Evolutionary conservation across 768 basidiomycete species (phyloP).

Genomic region (Tylopilus sp.): DNA sequence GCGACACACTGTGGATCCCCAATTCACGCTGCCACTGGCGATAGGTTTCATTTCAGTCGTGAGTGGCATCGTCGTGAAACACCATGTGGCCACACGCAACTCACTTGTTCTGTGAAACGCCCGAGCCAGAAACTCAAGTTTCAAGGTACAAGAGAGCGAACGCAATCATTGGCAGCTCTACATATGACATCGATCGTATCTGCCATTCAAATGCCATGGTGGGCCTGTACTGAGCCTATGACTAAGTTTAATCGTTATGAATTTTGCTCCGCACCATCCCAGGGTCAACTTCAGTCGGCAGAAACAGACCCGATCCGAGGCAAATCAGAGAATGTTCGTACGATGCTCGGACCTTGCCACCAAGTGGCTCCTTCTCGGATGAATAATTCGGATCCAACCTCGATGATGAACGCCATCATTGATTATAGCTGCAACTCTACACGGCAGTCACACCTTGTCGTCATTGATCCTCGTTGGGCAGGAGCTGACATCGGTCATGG

Average conservation of each 20-base stretch:
- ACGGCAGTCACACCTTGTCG: not conserved
- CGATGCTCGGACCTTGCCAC: not conserved
- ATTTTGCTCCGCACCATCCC: not conserved
- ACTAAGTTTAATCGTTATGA: slow-evolving; percentile 6
- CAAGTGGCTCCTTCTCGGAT: not conserved
- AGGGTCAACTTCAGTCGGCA: slow-evolving; percentile 4
- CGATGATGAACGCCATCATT: not conserved
- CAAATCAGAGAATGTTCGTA: not conserved
- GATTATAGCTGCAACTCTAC: not conserved
- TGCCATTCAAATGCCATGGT: not conserved
- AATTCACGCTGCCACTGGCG: not conserved
- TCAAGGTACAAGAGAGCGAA: not conserved
- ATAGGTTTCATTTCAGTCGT: not conserved
- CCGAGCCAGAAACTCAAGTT: slow-evolving; percentile 1
- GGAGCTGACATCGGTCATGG: not conserved
- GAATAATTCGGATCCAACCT: not conserved
- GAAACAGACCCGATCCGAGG: slow-evolving; percentile 4
- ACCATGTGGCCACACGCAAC: not conserved
- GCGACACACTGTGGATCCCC: slow-evolving; percentile 10
- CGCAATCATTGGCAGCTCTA: not conserved
- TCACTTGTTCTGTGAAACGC: not conserved
- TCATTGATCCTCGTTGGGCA: not conserved
- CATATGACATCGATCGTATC: slow-evolving; percentile 1
- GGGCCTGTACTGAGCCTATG: not conserved
- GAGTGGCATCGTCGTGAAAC: slow-evolving; percentile 6